Percentiles rank a stretch among this genome's conserved stretches.
Conservation (phyloP, 306 rosid species). For the Cucumis sativus region Cucumber_9930_V3 NC_026659.2:8816001-8816500, state of each 20-base stretch:
- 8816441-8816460: constrained; percentile 24
- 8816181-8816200: constrained; percentile 49
- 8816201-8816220: constrained; percentile 60
- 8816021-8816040: constrained; percentile 32
- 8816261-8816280: constrained; percentile 99
- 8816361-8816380: constrained; percentile 33
- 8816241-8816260: constrained; percentile 65
- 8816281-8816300: constrained; percentile 97
- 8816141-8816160: constrained; percentile 50
- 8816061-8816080: constrained; percentile 60
- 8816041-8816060: constrained; percentile 66
- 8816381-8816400: constrained; percentile 32
- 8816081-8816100: constrained; percentile 55
- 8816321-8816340: constrained; percentile 66
- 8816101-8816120: constrained; percentile 36
- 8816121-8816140: constrained; percentile 53
- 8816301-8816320: constrained; percentile 72
- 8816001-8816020: constrained; percentile 47
- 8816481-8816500: constrained; percentile 28
- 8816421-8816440: constrained; percentile 37
- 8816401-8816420: constrained; percentile 18
- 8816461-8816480: constrained; percentile 32
- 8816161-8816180: constrained; percentile 54
- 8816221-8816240: constrained; percentile 57
- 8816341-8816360: constrained; percentile 44